Evolutionary conservation across 768 basidiomycete genomes (phyloP).

Genomic region (Xerocomellus intermedius): DNA sequence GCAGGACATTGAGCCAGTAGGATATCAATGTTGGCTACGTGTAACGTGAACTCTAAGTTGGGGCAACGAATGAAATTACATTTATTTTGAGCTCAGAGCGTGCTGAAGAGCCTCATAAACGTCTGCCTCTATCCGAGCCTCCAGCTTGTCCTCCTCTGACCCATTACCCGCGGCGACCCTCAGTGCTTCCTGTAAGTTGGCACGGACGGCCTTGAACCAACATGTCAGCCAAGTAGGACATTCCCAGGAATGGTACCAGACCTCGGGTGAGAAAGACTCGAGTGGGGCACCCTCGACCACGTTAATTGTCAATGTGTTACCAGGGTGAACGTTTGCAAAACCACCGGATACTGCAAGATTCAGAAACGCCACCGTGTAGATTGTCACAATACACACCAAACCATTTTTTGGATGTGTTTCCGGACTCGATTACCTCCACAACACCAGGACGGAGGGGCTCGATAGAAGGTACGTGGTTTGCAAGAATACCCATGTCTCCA

Average conservation of each 20-base stretch:
- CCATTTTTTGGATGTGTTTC: conserved; percentile 85
- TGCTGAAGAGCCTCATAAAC: conserved; percentile 95
- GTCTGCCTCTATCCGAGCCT: conserved; percentile 92
- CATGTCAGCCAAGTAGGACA: conserved; percentile 3
- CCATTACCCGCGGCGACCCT: conserved; percentile 79
- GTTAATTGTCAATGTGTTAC: conserved; percentile 96
- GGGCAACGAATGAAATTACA: conserved; percentile 3
- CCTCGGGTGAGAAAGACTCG: conserved; percentile 88
- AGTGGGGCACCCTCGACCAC: conserved; percentile 94
- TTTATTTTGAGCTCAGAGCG: conserved; percentile 59
- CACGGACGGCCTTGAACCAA: conserved; percentile 74
- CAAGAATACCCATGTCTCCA: conserved; percentile 99
- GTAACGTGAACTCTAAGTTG: conserved; percentile 14
- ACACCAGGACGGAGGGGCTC: conserved; percentile 94
- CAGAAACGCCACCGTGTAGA: conserved; percentile 1
- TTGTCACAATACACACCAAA: conserved; percentile 66
- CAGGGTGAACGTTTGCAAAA: conserved; percentile 96
- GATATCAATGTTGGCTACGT: neutral
- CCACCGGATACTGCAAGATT: conserved; percentile 80
- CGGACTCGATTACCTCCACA: conserved; percentile 88
- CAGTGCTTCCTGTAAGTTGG: conserved; percentile 86
- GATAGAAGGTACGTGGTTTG: conserved; percentile 97
- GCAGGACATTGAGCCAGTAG: neutral
- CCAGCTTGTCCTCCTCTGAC: conserved; percentile 89
- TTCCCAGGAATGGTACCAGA: conserved; percentile 35